These are phyloP conservation scores for Paramecium caudatum DNA, from an alignment of 73 alveolate species.

Conservation along the genomic window DNA sequence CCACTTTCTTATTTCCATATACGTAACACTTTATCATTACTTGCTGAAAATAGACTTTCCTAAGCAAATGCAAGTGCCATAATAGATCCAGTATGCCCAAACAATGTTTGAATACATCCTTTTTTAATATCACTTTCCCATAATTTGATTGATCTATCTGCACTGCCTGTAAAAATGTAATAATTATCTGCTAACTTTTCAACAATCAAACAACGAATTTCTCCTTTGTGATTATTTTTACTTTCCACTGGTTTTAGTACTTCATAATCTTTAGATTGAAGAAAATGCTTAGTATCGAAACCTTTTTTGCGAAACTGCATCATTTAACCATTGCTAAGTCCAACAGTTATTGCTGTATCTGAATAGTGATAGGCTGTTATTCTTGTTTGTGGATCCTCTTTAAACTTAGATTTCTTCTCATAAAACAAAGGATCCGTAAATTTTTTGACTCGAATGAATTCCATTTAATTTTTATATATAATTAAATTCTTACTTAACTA, in stretches of 20 bases:
- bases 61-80: slow-evolving; percentile 82
- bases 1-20: slow-evolving; percentile 93
- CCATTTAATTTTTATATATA: not conserved
- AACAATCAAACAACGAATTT: not conserved
- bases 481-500: not conserved
- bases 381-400: slow-evolving; percentile 48
- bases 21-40: slow-evolving; percentile 88
- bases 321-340: slow-evolving; percentile 37
- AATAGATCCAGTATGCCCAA: slow-evolving; percentile 79
- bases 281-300: slow-evolving; percentile 20
- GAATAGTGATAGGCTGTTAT: slow-evolving; percentile 30
- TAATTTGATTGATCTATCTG: not conserved
- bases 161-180: slow-evolving; percentile 37
- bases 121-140: slow-evolving; percentile 75
- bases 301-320: slow-evolving; percentile 48
- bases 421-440: slow-evolving; percentile 20
- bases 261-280: slow-evolving; percentile 9
- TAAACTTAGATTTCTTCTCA: not conserved
- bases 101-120: slow-evolving; percentile 64
- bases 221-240: slow-evolving; percentile 53
- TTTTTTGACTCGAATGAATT: slow-evolving; percentile 22
- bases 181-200: slow-evolving; percentile 35
- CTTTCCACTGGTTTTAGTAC: slow-evolving; percentile 21
- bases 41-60: slow-evolving; percentile 82
- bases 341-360: slow-evolving; percentile 7